Base-by-base conservation (phyloP, 164 flowering plant species). In the Aristolochia californica region DNA sequence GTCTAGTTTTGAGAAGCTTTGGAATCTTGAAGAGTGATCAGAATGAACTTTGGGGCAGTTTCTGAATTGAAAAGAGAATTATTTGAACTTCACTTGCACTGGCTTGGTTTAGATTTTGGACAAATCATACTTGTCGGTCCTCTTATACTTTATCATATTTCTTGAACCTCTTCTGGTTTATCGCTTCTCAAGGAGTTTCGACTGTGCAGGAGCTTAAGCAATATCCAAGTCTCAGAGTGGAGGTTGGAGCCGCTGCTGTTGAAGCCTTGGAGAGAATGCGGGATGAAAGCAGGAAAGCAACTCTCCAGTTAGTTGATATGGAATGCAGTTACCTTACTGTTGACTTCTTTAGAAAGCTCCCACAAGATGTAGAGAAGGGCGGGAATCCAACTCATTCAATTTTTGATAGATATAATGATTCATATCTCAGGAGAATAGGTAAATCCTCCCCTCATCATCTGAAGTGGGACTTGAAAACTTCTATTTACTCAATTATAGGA, bases 271-370 rank as follows among this genome's bases (percentile, higher is more conserved):
- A 91, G 12, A 77, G 90, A 70, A 81, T 87, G 91, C 71, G 79
- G 63, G 95, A 84, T 5, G 87, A 82, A 68, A 91, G 98, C 80
- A 84, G 66, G 74, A 86, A 75, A 70, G 83, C 98, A 48, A 76
- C 98, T 44, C 78, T 88, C 17, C 74, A 82, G 74, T 74, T 91
- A 49, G 98, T 91, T 47, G 95, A 88, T 48, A 91, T 91, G 96
- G 98, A 91, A 72, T 73, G 77, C 58, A 73, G 84, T 62, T 91
- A 91, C 63, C 77, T 91, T 62, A 91, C 98, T 9, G 93, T 91
- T 53, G 98, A 88, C 57, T 91, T 88, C 78, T 91, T 91, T 80
- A 75, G 98, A 58, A 88, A 88, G 85, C 93, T 91, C 72, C 98
- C 96, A 43, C 96, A 86, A 68, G 98, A 91, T 73, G 73, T 83